Evolutionary conservation across 345 rosid species (phyloP), one percentile per base, ranked within the genome.

Genomic region (Streptanthus diversifolius): DNA sequence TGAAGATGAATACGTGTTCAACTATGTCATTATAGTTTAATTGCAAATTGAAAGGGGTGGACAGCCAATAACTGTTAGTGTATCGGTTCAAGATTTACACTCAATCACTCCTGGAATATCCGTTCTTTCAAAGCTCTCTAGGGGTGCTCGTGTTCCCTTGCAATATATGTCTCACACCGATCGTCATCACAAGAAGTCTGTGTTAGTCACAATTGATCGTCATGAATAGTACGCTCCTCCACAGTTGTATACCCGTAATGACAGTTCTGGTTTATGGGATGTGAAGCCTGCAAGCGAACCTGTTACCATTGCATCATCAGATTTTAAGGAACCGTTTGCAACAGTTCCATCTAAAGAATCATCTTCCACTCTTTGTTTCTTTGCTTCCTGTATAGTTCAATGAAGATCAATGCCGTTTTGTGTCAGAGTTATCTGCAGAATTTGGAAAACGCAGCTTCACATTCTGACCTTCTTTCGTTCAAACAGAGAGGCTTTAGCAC

Each of bases 191-290:
- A 83, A 86, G 79, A 95, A 95, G 99, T 88, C 90, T 48, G 95
- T 82, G 70, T 74, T 95, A 72, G 93, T 95, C 56, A 90, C 93
- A 15, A 74, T 90, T 57, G 97, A 91, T 81, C 90, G 90, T 62
- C 99, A 95, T 81, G 97, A 91, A 76, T 95, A 97, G 99, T 95
- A 90, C 70, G 92, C 91, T 51, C 84, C 91, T 76, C 95, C 99
- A 36, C 97, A 84, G 79, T 82, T 86, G 79, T 95, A 90, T 71
- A 88, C 87, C 59, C 96, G 99, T 60, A 85, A 95, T 78, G 97
- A 90, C 82, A 79, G 87, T 73, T 74, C 90, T 36, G 99, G 99
- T 68, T 76, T 91, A 60, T 95, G 99, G 99, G 84, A 81, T 37
- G 82, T 75, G 64, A 88, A 78, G 74, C 85, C 92, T 68, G 96